Evolutionary conservation across 805 yeast species (phyloP), one percentile per base, ranked within the genome.

Genomic region (Teunomyces kruisii): DNA sequence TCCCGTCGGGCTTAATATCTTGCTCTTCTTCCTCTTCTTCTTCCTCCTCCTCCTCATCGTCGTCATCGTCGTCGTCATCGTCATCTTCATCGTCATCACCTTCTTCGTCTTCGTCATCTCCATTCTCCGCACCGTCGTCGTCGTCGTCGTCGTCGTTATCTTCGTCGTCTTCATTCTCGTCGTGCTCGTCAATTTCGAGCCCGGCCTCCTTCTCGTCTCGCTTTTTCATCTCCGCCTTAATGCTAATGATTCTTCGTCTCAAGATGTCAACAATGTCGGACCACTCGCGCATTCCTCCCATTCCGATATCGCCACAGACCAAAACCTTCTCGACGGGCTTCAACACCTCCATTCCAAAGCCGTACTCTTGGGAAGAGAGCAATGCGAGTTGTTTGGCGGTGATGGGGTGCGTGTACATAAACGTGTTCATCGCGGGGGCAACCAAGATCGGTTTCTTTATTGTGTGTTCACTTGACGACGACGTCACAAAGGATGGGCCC

Each of bases 261-360:
- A 72, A 53, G 13, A 68, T 70, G 46, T 72, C 76, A 17, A 72
- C 78, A 19, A 72, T 57, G 28, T 72, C 78, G 48, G 54, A 59
- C 78, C 78, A 72, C 56, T 72, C 78, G 42, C 76, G 56, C 78
- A 72, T 72, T 6, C 78, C 78, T 4, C 78, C 78, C 76, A 72
- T 72, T 1, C 78, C 78, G 39, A 72, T 72, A 50, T 72, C 78
- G 5, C 78, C 78, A 57, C 78, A 72, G 6, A 72, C 70, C 48
- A 72, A 61, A 1, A 72, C 75, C 51, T 72, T 72, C 43, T 72
- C 78, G 8, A 72, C 76, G 12, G 78, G 78, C 47, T 70, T 71
- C 50, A 72, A 61, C 9, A 72, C 56, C 46, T 72, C 76, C 42
- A 71, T 61, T 9, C 75, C 76, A 51, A 71, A 70, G 2, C 73